A percentile compares a stretch with the other conserved stretches of the same genome.
phyloP scores from a whole-genome alignment of 345 rosid genomes.

The Citrus maxima region DNA sequence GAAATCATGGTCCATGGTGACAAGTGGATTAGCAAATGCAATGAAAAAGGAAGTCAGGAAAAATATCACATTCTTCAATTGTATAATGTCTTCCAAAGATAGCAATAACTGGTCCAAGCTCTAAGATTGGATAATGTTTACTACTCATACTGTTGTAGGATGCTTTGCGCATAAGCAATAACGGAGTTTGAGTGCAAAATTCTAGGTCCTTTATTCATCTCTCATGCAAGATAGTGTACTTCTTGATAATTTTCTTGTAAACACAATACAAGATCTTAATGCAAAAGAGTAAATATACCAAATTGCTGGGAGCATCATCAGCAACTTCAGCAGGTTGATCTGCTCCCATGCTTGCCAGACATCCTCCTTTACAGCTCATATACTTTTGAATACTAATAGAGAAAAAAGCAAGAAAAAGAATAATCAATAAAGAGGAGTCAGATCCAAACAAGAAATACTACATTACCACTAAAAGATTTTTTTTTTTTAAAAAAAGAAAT shows the following conservation, averaged over 20 bases:
- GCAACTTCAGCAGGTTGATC: conserved; percentile 97
- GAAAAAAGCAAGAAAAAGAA: conserved; percentile 4
- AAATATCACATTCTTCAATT: neutral
- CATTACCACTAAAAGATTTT: too few species aligned
- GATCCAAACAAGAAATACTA: neutral
- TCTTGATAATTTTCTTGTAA: neutral
- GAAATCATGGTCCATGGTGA: too few species aligned
- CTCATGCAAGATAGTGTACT: neutral
- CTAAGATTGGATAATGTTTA: neutral
- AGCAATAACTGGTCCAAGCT: neutral
- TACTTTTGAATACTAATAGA: conserved; percentile 66
- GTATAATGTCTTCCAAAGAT: neutral
- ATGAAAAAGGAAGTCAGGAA: neutral
- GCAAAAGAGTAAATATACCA: conserved; percentile 45
- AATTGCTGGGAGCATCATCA: conserved; percentile 78
- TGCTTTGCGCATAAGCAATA: neutral
- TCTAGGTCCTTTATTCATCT: neutral
- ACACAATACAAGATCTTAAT: neutral
- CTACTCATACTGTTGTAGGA: neutral
- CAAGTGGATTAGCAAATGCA: too few species aligned
- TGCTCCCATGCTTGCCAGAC: conserved; percentile 73
- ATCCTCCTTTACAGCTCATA: conserved; percentile 84
- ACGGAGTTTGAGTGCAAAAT: neutral
- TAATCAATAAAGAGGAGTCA: conserved; percentile 1
- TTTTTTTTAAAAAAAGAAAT: neutral